Conservation (phyloP, 148 eudicot species). For the Pharnaceum exiguum region DNA sequence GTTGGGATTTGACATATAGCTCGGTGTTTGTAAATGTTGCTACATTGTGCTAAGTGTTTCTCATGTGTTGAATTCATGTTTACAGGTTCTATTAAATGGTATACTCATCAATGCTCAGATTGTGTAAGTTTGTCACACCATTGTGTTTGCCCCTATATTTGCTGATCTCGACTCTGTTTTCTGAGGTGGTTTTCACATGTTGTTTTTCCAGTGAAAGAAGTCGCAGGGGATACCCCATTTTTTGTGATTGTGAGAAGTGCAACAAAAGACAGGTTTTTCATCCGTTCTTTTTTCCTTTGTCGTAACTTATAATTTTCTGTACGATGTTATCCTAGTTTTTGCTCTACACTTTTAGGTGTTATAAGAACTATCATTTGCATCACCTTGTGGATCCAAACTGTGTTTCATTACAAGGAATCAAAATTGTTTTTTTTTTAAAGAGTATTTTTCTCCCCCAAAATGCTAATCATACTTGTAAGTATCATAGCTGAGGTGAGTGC, state of each 20-base stretch:
- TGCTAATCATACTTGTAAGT: too few species aligned
- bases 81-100: constrained; percentile 18
- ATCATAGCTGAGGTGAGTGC: constrained; percentile 9
- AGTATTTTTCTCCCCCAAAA: too few species aligned
- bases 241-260: constrained; percentile 67
- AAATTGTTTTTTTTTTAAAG: too few species aligned
- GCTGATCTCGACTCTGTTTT: neutral
- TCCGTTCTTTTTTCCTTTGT: constrained; percentile 5
- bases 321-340: neutral
- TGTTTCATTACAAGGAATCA: too few species aligned
- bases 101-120: constrained; percentile 19
- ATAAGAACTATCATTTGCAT: neutral
- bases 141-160: neutral
- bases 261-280: constrained; percentile 43
- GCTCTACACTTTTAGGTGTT: neutral
- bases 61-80: neutral
- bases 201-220: constrained; percentile 41
- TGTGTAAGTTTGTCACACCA: constrained; percentile 16
- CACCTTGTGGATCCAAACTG: neutral
- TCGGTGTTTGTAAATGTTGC: neutral
- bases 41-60: neutral
- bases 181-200: neutral
- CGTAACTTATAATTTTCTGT: neutral
- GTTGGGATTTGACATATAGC: neutral
- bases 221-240: constrained; percentile 29